Percentiles rank a stretch among this genome's conserved stretches.
phyloP scores from a whole-genome alignment of 176 grass and related monocot genomes.

The Aegilops umbellulata region DNA sequence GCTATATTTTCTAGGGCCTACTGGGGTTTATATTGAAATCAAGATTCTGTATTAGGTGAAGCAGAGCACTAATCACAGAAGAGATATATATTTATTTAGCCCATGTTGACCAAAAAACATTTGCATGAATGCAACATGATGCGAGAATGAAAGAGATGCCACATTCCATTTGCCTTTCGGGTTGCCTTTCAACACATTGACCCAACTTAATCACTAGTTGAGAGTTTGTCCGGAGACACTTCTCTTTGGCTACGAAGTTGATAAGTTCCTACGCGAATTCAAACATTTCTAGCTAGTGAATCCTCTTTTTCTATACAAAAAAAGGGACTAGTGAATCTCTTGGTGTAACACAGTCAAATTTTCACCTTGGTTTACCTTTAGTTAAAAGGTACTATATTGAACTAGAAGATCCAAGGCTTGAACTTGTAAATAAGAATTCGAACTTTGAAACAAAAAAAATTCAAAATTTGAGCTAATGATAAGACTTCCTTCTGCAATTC shows the following conservation, averaged over 20 bases:
- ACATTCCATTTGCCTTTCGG: neutral
- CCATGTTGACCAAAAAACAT: conserved; percentile 6
- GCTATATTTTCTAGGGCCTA: neutral
- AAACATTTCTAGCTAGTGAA: neutral
- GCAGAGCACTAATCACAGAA: neutral
- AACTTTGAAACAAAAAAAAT: too few species aligned
- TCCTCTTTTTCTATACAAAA: neutral
- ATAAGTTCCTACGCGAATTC: neutral
- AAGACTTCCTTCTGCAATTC: neutral
- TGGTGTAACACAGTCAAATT: too few species aligned
- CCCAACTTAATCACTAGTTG: conserved; percentile 11
- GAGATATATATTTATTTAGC: conserved; percentile 18
- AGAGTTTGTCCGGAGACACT: neutral
- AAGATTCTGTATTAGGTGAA: neutral
- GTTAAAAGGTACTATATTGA: too few species aligned
- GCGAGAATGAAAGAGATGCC: neutral
- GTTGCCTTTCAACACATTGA: neutral
- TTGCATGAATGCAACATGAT: neutral
- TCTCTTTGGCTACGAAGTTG: neutral
- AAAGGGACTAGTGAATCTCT: too few species aligned
- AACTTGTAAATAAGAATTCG: too few species aligned
- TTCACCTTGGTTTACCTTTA: too few species aligned
- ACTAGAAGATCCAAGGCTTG: too few species aligned
- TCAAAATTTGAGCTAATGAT: neutral
- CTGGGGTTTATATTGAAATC: neutral